Evolutionary conservation across 805 yeast genomes (phyloP), one percentile per base, ranked within the genome.

Genomic region (Kazachstania viticola): DNA sequence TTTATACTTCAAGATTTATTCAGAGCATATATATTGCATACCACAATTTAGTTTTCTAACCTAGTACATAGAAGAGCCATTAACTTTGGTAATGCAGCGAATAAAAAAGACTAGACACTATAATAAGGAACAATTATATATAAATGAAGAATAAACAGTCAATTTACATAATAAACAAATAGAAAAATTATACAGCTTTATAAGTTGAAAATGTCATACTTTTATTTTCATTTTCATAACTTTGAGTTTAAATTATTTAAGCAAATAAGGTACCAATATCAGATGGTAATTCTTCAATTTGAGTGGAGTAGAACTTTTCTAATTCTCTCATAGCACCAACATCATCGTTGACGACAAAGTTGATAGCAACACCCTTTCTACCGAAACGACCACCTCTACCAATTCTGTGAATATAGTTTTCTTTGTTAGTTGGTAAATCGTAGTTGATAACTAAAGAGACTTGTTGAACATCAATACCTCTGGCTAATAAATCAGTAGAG

Each of bases 301-400:
- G 78, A 35, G 77, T 77, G 36, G 78, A 69, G 66, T 81, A 81
- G 67, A 73, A 73, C 56, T 64, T 65, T 54, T 79, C 85, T 44
- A 80, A 63, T 45, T 77, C 94, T 56, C 75, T 71, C 67, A 88
- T 68, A 55, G 70, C 73, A 33, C 67, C 71, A 42, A 68, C 69
- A 60, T 91, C 97, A 31, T 77, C 78, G 44, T 66, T 68, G 36
- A 96, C 84, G 51, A 85, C 77, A 49, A 91, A 80, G 69, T 87
- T 91, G 61, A 88, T 83, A 37, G 98, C 96, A 51, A 81, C 94
- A 69, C 95, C 98, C 69, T 87, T 88, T 64, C 98, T 77, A 48
- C 98, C 98, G 67, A 88, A 88, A 58, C 98, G 77, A 43, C 97
- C 98, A 46, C 94, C 85, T 62, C 98, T 79, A 60, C 98, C 98